Conservation (phyloP, 1,284 basidiomycete species). For the Apiotrichum laibachii region DNA sequence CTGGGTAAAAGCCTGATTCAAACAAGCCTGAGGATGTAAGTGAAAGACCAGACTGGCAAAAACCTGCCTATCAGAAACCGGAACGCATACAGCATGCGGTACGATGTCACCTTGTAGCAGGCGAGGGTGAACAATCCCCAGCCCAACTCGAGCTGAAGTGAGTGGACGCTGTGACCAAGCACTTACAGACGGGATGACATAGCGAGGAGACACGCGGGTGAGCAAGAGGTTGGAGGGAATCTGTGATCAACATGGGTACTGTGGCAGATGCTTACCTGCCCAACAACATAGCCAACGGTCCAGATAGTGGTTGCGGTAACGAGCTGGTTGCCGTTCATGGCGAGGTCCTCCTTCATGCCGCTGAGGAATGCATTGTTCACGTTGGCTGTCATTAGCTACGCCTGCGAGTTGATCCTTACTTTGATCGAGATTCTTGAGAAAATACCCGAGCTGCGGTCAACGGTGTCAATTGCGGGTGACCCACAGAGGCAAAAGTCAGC, state of each 20-base stretch:
- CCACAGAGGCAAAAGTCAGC: conserved; percentile 38
- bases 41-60: no score
- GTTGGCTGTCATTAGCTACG: conserved; percentile 17
- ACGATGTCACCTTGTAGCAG: conserved; percentile 12
- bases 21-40: no score
- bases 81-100: conserved; percentile 25
- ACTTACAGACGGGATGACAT: conserved; percentile 27
- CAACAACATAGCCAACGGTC: conserved; percentile 43
- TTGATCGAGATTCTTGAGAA: conserved; percentile 40
- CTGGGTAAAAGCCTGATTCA: conserved; percentile 41
- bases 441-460: conserved; percentile 34
- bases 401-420: background rate
- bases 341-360: conserved; percentile 29
- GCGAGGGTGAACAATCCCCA: conserved; percentile 42
- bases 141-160: conserved; percentile 30
- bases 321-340: conserved; percentile 39
- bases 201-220: conserved; percentile 41
- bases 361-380: conserved; percentile 33
- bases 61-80: conserved; percentile 41
- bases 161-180: background rate
- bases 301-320: conserved; percentile 38
- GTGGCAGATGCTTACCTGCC: conserved; percentile 3
- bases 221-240: conserved; percentile 43
- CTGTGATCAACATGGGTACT: conserved; percentile 3
- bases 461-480: conserved; percentile 3